Percentiles rank a stretch among this genome's conserved stretches.
Evolutionary conservation across 2,329 filamentous ascomycete species (phyloP).

Genomic region (Colletotrichum liaoningense): DNA sequence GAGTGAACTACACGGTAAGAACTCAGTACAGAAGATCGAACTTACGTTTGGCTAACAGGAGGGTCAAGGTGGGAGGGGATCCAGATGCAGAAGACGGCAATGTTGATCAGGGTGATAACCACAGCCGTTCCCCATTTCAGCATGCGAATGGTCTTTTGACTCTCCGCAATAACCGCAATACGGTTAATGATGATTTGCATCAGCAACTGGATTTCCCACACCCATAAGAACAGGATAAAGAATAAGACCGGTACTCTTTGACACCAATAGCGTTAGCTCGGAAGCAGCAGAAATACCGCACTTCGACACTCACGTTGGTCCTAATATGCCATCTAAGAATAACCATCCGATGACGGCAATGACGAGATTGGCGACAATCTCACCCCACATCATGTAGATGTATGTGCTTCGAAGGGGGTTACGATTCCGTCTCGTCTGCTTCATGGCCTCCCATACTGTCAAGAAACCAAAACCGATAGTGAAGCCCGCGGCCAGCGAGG

Average conservation of each 20-base stretch:
- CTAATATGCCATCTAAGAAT: slow-evolving; percentile 49
- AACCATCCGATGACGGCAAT: slow-evolving; percentile 54
- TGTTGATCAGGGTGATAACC: slow-evolving; percentile 61
- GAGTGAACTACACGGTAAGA: background rate
- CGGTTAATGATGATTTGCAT: slow-evolving; percentile 68
- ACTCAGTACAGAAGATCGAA: slow-evolving; percentile 13
- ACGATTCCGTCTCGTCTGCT: slow-evolving; percentile 53
- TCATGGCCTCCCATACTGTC: slow-evolving; percentile 52
- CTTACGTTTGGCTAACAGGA: slow-evolving; percentile 49
- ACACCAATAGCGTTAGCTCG: background rate
- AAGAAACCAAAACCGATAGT: slow-evolving; percentile 55
- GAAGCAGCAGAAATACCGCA: too few relatives aligned
- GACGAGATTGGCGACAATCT: slow-evolving; percentile 51
- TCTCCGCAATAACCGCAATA: slow-evolving; percentile 59
- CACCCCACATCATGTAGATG: slow-evolving; percentile 59
- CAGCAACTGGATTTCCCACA: slow-evolving; percentile 60
- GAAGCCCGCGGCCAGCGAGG: slow-evolving; percentile 46
- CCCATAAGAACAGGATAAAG: slow-evolving; percentile 53
- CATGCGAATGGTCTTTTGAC: slow-evolving; percentile 47
- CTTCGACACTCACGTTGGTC: slow-evolving; percentile 41
- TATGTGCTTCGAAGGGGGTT: slow-evolving; percentile 49
- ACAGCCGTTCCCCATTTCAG: slow-evolving; percentile 60
- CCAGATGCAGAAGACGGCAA: slow-evolving; percentile 65
- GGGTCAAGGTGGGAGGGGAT: slow-evolving; percentile 58
- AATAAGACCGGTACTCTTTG: slow-evolving; percentile 46